Conservation (phyloP, 768 basidiomycete genomes). For the Lepiota brunneoincarnata region DNA sequence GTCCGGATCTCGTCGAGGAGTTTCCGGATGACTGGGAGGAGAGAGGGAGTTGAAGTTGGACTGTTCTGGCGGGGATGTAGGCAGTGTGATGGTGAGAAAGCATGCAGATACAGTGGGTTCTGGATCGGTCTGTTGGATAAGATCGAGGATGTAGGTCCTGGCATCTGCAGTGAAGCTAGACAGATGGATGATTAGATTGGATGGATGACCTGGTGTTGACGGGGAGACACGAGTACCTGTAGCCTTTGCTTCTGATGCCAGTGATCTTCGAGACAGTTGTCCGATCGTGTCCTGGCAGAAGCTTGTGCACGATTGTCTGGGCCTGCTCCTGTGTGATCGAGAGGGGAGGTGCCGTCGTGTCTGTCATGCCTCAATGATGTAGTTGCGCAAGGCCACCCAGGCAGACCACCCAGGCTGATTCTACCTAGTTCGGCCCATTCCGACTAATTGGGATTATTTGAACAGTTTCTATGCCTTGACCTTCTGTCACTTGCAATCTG, state of each 20-base stretch:
- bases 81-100: slow-evolving; percentile 26
- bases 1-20: slow-evolving; percentile 41
- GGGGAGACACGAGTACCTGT: slow-evolving; percentile 17
- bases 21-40: slow-evolving; percentile 33
- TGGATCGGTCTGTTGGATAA: slow-evolving; percentile 10
- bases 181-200: neutral
- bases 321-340: slow-evolving; percentile 13
- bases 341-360: neutral
- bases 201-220: neutral
- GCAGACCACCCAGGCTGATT: no score
- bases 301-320: slow-evolving; percentile 9
- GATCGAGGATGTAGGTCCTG: slow-evolving; percentile 23
- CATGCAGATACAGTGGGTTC: slow-evolving; percentile 15
- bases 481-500: no score
- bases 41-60: slow-evolving; percentile 37
- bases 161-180: slow-evolving; percentile 18
- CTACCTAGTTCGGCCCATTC: no score
- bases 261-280: slow-evolving; percentile 13
- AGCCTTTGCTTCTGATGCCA: slow-evolving; percentile 22
- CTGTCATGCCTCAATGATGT: slow-evolving; percentile 7
- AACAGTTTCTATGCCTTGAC: no score
- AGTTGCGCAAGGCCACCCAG: no score
- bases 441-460: no score
- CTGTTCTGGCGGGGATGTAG: slow-evolving; percentile 1
- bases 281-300: slow-evolving; percentile 7